phyloP scores from a whole-genome alignment of 148 eudicot genomes.

The Diospyros kaki region DNA sequence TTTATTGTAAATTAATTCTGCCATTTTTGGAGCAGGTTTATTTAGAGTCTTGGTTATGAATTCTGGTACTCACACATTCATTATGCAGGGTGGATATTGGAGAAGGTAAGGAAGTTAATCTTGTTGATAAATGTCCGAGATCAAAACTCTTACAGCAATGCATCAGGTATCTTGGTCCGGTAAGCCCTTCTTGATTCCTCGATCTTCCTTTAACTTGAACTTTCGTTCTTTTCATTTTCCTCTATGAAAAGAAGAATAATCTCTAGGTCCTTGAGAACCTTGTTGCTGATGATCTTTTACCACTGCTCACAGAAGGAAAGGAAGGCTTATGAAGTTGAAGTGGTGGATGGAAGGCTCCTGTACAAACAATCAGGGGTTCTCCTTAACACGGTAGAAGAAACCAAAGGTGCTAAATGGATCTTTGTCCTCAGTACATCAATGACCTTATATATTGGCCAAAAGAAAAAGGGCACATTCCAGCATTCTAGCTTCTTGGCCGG shows the following conservation, averaged over 20 bases:
- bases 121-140: conserved; percentile 69
- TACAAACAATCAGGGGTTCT: conserved; percentile 58
- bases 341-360: conserved; percentile 62
- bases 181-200: conserved; percentile 25
- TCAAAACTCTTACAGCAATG: conserved; percentile 87
- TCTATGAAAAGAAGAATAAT: neutral
- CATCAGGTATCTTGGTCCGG: conserved; percentile 98
- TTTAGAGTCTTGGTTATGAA: neutral
- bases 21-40: neutral
- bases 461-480: conserved; percentile 89
- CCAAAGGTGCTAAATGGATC: conserved; percentile 78
- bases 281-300: neutral
- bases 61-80: neutral
- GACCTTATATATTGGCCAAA: conserved; percentile 75
- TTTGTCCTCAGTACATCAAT: conserved; percentile 92
- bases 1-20: neutral
- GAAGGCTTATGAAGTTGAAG: conserved; percentile 66
- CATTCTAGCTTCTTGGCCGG: conserved; percentile 99
- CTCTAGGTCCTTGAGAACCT: neutral
- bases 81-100: conserved; percentile 85
- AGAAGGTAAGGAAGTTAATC: conserved; percentile 86
- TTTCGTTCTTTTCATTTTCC: neutral
- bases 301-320: conserved; percentile 70
- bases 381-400: conserved; percentile 57
- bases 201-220: neutral